phyloP scores from a whole-genome alignment of 495 filamentous ascomycete species.

The Aspergillus taichungensis region DNA sequence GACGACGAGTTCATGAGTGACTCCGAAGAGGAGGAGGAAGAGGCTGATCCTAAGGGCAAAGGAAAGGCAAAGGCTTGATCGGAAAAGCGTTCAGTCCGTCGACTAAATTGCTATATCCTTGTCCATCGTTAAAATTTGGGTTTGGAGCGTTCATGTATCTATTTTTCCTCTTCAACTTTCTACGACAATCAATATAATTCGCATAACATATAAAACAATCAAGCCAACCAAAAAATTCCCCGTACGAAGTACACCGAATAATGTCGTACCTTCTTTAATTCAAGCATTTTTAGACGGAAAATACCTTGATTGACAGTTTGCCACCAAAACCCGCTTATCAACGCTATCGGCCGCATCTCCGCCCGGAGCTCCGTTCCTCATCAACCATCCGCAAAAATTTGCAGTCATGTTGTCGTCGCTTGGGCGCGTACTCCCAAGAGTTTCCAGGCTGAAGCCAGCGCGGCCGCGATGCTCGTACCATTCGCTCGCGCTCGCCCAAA shows the following conservation, averaged over 20 bases:
- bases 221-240: background rate
- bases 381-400: conserved; percentile 10
- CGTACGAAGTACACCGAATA: too few species aligned
- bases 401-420: conserved; percentile 26
- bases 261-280: too few species aligned
- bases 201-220: background rate
- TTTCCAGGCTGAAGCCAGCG: conserved; percentile 1
- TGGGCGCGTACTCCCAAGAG: conserved; percentile 19
- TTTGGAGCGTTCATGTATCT: background rate
- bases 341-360: conserved; percentile 18
- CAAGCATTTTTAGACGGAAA: too few species aligned
- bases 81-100: background rate
- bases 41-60: conserved; percentile 23
- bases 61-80: conserved; percentile 32
- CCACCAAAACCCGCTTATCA: background rate
- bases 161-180: background rate
- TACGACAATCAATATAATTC: background rate
- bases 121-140: background rate
- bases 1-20: conserved; percentile 87
- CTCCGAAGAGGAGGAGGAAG: conserved; percentile 48
- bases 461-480: background rate
- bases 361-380: conserved; percentile 11
- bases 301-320: too few species aligned
- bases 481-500: background rate
- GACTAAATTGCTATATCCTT: conserved; percentile 15